Evolutionary conservation across 495 filamentous ascomycete genomes (phyloP), one percentile per base, ranked within the genome.

Genomic region (Podospora conica): DNA sequence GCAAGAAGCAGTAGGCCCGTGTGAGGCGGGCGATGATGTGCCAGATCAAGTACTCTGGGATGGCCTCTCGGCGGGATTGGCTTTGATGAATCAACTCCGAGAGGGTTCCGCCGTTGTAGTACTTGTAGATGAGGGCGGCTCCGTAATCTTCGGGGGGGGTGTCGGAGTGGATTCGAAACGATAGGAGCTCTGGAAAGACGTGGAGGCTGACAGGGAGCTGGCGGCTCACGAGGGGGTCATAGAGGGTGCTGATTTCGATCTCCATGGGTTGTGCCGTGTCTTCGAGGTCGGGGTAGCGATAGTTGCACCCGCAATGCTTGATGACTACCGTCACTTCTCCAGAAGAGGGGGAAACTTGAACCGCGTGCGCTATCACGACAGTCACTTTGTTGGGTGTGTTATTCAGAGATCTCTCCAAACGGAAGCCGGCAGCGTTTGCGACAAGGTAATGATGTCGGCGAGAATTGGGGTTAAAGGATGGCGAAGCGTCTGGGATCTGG

Each of bases 21-120:
- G 59, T 63, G 0, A 69, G 4, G 54, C 69, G 58, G 15, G 67
- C 60, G 21, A 71, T 58, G 8, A 66, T 22, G 55, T 73, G 69
- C 71, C 71, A 71, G 24, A 73, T 70, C 53, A 71, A 48, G 6
- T 21, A 7, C 53, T 71, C 69, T 1, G 71, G 71, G 1, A 73
- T 20, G n/a, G 3, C n/a, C n/a, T n/a, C n/a, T n/a, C n/a, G n/a
- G n/a, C n/a, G n/a, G n/a, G n/a, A n/a, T n/a, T n/a, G n/a, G n/a
- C n/a, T n/a, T n/a, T n/a, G n/a, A n/a, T n/a, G n/a, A 1, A 67
- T 24, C 3, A 73, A 1, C 7, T 69, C 31, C 9, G 0, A 1
- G 1, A 73, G 55, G 8, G 24, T 48, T 0, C 66, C 66, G 1
- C 65, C 69, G 40, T 71, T 73, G 55, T 73, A 71, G n/a, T 57